Conservation (phyloP, 2,329 filamentous ascomycete genomes). For the Phialophora tarda region DNA sequence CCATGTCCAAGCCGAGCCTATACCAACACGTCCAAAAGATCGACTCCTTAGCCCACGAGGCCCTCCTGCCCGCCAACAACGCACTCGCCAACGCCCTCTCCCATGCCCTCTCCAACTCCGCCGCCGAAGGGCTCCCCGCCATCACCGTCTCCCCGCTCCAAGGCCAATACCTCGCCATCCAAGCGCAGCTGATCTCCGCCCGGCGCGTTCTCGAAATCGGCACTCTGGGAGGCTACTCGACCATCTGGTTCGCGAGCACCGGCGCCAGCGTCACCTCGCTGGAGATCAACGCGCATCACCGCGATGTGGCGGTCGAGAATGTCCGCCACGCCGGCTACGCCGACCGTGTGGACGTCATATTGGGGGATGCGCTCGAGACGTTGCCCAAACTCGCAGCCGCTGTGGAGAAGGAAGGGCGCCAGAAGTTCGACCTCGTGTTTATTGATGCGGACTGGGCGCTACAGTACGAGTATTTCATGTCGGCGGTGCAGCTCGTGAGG, state of each 20-base stretch:
- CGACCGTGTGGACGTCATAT: conserved; percentile 51
- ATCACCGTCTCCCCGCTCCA: conserved; percentile 48
- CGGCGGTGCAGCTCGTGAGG: conserved; percentile 51
- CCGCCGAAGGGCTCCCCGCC: conserved; percentile 30
- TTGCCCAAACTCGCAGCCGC: conserved; percentile 48
- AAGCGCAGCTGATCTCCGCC: conserved; percentile 45
- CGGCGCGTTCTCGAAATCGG: conserved; percentile 60
- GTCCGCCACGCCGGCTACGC: conserved; percentile 48
- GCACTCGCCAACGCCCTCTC: conserved; percentile 6
- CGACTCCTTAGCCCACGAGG: conserved; percentile 2
- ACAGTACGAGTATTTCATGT: conserved; percentile 58
- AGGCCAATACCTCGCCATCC: conserved; percentile 51
- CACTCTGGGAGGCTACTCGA: conserved; percentile 61
- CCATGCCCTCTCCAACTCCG: conserved; percentile 27
- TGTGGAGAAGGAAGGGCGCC: conserved; percentile 38
- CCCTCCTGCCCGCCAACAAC: conserved; percentile 10
- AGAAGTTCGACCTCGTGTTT: conserved; percentile 58
- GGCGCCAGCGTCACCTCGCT: conserved; percentile 56
- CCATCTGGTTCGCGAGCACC: conserved; percentile 58
- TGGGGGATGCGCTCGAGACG: conserved; percentile 54
- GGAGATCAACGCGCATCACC: conserved; percentile 56
- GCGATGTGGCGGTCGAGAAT: conserved; percentile 56
- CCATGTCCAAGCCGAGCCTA: not conserved
- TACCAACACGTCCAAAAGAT: conserved; percentile 13
- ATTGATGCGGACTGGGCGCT: conserved; percentile 60